Base-by-base conservation (phyloP, 345 rosid species). In the Noccaea bulbosa region DNA sequence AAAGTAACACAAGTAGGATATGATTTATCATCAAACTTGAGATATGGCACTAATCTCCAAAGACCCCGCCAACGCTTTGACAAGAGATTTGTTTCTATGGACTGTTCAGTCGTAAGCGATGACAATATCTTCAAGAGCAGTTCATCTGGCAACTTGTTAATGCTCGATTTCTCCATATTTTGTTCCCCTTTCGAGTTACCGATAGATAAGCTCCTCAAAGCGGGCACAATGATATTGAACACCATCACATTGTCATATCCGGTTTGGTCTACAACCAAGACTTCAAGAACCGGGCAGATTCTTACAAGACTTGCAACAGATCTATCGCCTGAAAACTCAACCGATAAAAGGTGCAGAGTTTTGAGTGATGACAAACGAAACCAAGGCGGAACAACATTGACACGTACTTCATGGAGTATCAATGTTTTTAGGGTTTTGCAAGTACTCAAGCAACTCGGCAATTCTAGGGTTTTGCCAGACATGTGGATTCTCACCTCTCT, bases 361-460 rank as follows among this genome's bases (percentile, higher is more conserved):
- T 43, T 67, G 32, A 53, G 62, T 5, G 60, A 66, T 12, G 49
- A 22, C 50, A 67, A 24, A 43, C 52, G 0, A 54, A 33, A 16
- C 62, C 32, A 8, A 33, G 0, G 2, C 0, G 34, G 22, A 17
- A 17, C n/a, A 33, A 2, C 11, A 33, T 15, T 5, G 60, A 65
- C 51, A 27, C 40, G 0, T 52, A 40, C 3, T 1, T 52, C 11
- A 52, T 14, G 0, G 4, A 66, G 70, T 51, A 10, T 52, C 70
- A 66, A 9, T n/a, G 6, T 39, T 24, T 11, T 16, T 39, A 56
- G 55, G 46, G 65, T 69, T 56, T 1, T 69, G 46, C 64, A 69
- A 34, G 16, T 8, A 35, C 46, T 56, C 55, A 69, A 69, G 27
- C 55, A 56, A 69, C 38, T 45, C 7, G 66, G 66, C n/a, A 69